Conservation (phyloP, 2,329 filamentous ascomycete species). For the Ophiocordyceps robertsii region DNA sequence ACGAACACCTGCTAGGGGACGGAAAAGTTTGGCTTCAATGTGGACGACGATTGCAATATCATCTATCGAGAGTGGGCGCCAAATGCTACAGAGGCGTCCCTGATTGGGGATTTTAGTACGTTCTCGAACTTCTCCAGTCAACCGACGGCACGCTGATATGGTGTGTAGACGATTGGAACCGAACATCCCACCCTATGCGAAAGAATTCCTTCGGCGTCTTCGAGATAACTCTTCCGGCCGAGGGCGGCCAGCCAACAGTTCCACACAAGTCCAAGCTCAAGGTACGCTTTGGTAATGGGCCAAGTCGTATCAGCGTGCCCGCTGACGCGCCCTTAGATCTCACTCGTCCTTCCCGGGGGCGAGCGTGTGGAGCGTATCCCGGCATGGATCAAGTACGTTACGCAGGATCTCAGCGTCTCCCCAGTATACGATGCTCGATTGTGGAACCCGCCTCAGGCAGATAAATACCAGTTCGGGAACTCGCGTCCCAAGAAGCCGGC, state of each 20-base stretch:
- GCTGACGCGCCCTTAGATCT: constrained; percentile 37
- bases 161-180: constrained; percentile 66
- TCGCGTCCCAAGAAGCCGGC: constrained; percentile 66
- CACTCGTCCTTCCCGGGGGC: constrained; percentile 65
- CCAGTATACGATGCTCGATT: constrained; percentile 91
- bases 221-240: constrained; percentile 63
- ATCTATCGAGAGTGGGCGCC: constrained; percentile 94
- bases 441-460: constrained; percentile 76
- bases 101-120: constrained; percentile 91
- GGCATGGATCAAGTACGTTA: constrained; percentile 95
- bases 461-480: constrained; percentile 79
- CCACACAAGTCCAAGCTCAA: constrained; percentile 93
- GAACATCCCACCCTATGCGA: constrained; percentile 72
- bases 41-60: constrained; percentile 71
- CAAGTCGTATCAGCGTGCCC: neutral
- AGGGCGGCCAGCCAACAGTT: constrained; percentile 64
- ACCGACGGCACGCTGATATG: constrained; percentile 13
- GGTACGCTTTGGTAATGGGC: constrained; percentile 31
- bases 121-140: neutral
- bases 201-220: constrained; percentile 79
- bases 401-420: constrained; percentile 79
- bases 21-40: constrained; percentile 76
- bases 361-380: constrained; percentile 79
- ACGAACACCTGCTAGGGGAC: constrained; percentile 48
- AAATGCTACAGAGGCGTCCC: constrained; percentile 68